phyloP scores from a whole-genome alignment of 2,329 filamentous ascomycete genomes.

The Didymellaceae sp. region DNA sequence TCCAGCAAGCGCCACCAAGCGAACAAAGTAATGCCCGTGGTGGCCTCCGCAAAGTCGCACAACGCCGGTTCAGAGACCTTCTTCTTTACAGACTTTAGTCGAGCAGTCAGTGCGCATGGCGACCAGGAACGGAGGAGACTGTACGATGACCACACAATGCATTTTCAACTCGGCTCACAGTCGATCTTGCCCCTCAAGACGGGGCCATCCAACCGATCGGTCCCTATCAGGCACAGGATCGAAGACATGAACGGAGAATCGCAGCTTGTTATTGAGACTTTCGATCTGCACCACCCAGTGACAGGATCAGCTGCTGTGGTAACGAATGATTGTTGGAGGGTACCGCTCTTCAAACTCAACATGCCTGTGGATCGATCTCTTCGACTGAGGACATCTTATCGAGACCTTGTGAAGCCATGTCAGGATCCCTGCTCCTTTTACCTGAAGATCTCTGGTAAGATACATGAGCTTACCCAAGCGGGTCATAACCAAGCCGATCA shows the following conservation, averaged over 20 bases:
- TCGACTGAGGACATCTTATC: conserved; percentile 22
- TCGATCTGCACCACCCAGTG: not conserved
- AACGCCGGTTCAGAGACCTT: conserved; percentile 45
- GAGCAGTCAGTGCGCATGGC: conserved; percentile 36
- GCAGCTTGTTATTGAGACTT: conserved; percentile 27
- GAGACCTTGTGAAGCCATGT: not conserved
- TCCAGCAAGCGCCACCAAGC: conserved; percentile 24
- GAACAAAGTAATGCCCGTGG: conserved; percentile 36
- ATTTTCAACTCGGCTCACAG: conserved; percentile 44
- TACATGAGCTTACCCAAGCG: not conserved
- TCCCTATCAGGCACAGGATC: conserved; percentile 24
- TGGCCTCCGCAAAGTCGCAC: conserved; percentile 35
- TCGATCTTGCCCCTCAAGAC: conserved; percentile 37
- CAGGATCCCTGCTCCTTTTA: conserved; percentile 4
- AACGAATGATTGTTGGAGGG: conserved; percentile 11
- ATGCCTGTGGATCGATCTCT: conserved; percentile 40
- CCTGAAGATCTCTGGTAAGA: conserved; percentile 1
- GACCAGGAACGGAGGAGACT: conserved; percentile 17
- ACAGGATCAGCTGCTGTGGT: not conserved
- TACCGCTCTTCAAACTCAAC: conserved; percentile 43
- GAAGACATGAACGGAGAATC: conserved; percentile 15
- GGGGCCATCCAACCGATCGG: not conserved
- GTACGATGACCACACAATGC: conserved; percentile 24
- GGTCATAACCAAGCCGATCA: not conserved
- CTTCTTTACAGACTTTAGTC: conserved; percentile 49